Conservation (phyloP, 2,329 filamentous ascomycete species). For the Aspergillus ruber region DNA sequence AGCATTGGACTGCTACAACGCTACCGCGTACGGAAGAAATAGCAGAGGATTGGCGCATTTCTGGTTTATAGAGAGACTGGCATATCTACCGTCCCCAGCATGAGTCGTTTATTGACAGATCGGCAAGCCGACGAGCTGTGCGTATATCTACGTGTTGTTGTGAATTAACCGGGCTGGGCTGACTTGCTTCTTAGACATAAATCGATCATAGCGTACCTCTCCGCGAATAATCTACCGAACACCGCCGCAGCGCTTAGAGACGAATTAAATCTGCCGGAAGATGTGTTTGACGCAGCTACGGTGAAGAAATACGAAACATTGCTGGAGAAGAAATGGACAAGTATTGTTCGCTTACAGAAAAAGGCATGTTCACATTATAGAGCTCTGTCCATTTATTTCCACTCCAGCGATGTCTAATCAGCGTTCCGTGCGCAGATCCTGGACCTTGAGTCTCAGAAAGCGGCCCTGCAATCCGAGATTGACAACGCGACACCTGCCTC, state of each 20-base stretch:
- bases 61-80: background rate
- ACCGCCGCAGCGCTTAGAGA: constrained; percentile 64
- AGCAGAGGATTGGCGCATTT: background rate
- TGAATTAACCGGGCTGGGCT: background rate
- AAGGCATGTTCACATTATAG: constrained; percentile 53
- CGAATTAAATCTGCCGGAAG: constrained; percentile 61
- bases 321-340: constrained; percentile 98
- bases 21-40: background rate
- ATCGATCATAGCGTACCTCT: constrained; percentile 81
- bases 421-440: constrained; percentile 58
- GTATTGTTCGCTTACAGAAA: constrained; percentile 84
- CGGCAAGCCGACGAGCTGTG: constrained; percentile 84
- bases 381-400: background rate
- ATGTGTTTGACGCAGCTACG: constrained; percentile 64
- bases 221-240: constrained; percentile 62
- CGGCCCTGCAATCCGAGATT: constrained; percentile 70
- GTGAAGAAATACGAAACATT: constrained; percentile 89
- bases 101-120: constrained; percentile 66
- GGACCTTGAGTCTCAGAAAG: constrained; percentile 74
- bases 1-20: background rate
- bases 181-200: constrained; percentile 61
- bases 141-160: constrained; percentile 28
- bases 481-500: constrained; percentile 76
- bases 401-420: constrained; percentile 5
- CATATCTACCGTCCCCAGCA: constrained; percentile 25